Base-by-base conservation (phyloP, 2,329 filamentous ascomycete genomes). In the Cladobotryum protrusum region DNA sequence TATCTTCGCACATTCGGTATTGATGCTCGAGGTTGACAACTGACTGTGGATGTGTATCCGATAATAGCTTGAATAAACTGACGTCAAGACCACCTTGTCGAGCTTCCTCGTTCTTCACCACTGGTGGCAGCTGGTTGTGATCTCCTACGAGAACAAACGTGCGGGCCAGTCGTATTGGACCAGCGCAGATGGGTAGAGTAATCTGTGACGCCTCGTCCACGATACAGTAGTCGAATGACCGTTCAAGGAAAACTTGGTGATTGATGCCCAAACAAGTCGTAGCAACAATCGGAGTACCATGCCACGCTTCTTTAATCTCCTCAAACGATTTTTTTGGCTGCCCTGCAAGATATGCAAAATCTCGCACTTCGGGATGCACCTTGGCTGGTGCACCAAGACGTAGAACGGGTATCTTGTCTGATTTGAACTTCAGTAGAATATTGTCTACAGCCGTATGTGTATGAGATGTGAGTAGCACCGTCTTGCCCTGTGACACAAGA, bases 371-470 rank as follows among this genome's bases (percentile, higher is more conserved):
- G 0, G 86, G 83, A 60, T 96, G 91, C 14, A 99, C 81, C 65
- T 96, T 96, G 17, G 87, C 84, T 3, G 83, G 74, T 1, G 87
- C 86, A 5, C 93, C 93, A 0, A 99, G 78, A n/a, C 93, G 85
- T 34, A 99, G 73, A 45, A 95, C 85, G 2, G 83, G 82, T 39
- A 90, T 87, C 8, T 82, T 81, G 57, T 92, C 87, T 18, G 86
- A 73, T 47, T 86, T 86, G 49, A 99, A 83, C 69, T 99, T 99
- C 53, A 99, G 74, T 6, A 99, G 72, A 59, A 99, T 99, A 57
- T 99, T 99, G 78, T 99, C 93, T 3, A 99, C 93, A 3, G 93
- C 93, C 1, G 91, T 96, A 63, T 99, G 93, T 0, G 93, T 99
- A 66, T 97, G 97, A 0, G 91, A 96, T 0, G 93, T 95, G 37